These are phyloP conservation scores for Xanthoparmelia taractica DNA, from an alignment of 495 filamentous ascomycete genomes.

Conservation along the genomic window DNA sequence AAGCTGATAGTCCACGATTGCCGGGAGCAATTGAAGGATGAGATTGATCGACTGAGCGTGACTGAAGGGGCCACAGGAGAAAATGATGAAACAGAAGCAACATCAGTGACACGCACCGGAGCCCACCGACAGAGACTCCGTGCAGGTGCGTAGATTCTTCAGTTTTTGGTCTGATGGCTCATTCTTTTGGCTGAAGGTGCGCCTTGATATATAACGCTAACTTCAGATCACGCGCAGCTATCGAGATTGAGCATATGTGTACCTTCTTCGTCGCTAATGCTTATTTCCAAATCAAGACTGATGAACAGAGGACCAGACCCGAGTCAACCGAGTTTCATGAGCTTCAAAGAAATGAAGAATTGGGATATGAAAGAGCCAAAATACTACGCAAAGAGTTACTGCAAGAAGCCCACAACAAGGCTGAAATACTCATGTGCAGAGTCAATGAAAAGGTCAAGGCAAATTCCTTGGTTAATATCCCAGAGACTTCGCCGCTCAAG, in stretches of 20 bases:
- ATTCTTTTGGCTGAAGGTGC: neutral
- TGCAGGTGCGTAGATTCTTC: slow-evolving; percentile 13
- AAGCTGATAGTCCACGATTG: slow-evolving; percentile 54
- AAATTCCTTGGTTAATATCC: slow-evolving; percentile 56
- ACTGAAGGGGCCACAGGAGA: slow-evolving; percentile 30
- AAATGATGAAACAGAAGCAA: slow-evolving; percentile 32
- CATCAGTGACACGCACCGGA: slow-evolving; percentile 44
- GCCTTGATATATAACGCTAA: neutral
- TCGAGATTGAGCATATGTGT: slow-evolving; percentile 76
- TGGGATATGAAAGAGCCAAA: slow-evolving; percentile 70
- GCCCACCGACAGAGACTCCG: slow-evolving; percentile 61
- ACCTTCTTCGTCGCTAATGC: slow-evolving; percentile 78
- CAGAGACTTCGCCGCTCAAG: slow-evolving; percentile 46
- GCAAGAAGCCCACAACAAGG: slow-evolving; percentile 43
- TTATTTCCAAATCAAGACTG: slow-evolving; percentile 71
- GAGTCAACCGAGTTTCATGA: slow-evolving; percentile 57
- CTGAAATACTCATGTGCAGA: slow-evolving; percentile 37
- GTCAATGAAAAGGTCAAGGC: slow-evolving; percentile 39
- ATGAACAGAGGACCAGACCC: slow-evolving; percentile 51
- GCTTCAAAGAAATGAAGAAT: slow-evolving; percentile 61
- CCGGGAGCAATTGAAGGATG: slow-evolving; percentile 49
- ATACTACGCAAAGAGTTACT: slow-evolving; percentile 68
- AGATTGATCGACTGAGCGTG: slow-evolving; percentile 34
- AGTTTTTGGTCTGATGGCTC: neutral
- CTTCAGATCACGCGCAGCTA: slow-evolving; percentile 31